These are phyloP conservation scores for Oleoguttula mirabilis DNA, from an alignment of 495 filamentous ascomycete species.

Conservation along the genomic window DNA sequence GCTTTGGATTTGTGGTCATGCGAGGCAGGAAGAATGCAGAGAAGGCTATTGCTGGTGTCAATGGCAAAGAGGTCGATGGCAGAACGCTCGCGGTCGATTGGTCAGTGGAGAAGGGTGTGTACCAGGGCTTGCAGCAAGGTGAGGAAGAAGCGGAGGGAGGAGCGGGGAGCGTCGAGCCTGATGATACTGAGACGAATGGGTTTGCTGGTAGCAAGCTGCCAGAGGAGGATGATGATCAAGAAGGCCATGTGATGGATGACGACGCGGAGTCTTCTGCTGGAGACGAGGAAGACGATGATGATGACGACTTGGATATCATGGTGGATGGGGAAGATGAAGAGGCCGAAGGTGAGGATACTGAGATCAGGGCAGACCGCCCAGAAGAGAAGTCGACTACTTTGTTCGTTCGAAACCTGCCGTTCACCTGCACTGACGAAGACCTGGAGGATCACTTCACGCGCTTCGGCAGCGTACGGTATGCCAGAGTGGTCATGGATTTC, in stretches of 20 bases:
- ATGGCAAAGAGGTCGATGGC: constrained; percentile 84
- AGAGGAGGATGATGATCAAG: constrained; percentile 28
- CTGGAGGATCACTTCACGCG: constrained; percentile 70
- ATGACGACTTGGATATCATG: constrained; percentile 25
- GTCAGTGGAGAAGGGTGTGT: constrained; percentile 83
- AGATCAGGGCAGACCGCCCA: neutral
- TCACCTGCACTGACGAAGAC: constrained; percentile 63
- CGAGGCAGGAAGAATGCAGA: constrained; percentile 83
- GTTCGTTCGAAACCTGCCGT: constrained; percentile 92
- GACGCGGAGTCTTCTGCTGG: constrained; percentile 29
- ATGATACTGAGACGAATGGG: constrained; percentile 22
- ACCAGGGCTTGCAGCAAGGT: constrained; percentile 54
- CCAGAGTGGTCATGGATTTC: constrained; percentile 73
- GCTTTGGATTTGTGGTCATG: constrained; percentile 88
- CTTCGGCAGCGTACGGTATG: constrained; percentile 80
- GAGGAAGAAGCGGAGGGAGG: too few species aligned
- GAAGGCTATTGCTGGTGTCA: constrained; percentile 69
- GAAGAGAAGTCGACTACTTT: constrained; percentile 56
- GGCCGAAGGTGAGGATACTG: constrained; percentile 21
- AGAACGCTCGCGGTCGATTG: constrained; percentile 83
- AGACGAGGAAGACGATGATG: constrained; percentile 29
- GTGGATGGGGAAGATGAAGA: constrained; percentile 31
- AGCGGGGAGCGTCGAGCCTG: constrained; percentile 25
- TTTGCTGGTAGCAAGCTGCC: constrained; percentile 32
- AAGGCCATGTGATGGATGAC: constrained; percentile 4